Base-by-base conservation (phyloP, 306 rosid genomes). In the Dicorynia guianensis region DNA sequence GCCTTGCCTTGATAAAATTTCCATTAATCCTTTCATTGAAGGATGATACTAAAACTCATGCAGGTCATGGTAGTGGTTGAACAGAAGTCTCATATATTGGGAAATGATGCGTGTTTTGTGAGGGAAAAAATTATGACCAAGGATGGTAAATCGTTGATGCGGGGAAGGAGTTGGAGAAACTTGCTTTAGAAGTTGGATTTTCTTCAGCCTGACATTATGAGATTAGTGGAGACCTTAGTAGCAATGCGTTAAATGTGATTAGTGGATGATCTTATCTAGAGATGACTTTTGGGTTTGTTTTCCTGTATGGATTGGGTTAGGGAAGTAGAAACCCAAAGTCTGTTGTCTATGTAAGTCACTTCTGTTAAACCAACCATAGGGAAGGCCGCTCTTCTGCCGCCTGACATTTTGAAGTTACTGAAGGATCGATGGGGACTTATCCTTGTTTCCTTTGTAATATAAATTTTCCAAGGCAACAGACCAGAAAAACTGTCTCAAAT, bases 161-260 rank as follows among this genome's bases (percentile, higher is more conserved):
- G 89, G 97, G 98, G 67, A 78, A 85, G 85, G 96, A 92, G 60
- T 71, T 90, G 92, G 97, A 92, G 86, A 71, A 85, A 65, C 91
- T 96, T 59, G 96, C 96, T 47, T 69, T 87, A 72, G 91, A 90
- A 69, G 93, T 89, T 15, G 97, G 97, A 59, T 96, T 96, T 82
- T 89, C 98, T 10, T 67, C 79, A 42, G 93, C 92, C 33, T 72
- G 34, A 9, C 92, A 84, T 84, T 90, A 92, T 79, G 99, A 96
- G 85, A 87, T 96, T 62, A 69, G 88, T 42, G 91, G 99, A 75
- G 91, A 97, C 85, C 67, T 83, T 96, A 73, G 97, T 96, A 38
- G 97, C 97, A 58, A 78, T 74, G 25, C 88, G 86, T 59, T 92
- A 79, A 82, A 52, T 48, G 67, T 13, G 34, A 64, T 69, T 57